These are phyloP conservation scores for Schizosaccharomyces octosporus DNA, from an alignment of 805 yeast species.

Conservation along the genomic window DNA sequence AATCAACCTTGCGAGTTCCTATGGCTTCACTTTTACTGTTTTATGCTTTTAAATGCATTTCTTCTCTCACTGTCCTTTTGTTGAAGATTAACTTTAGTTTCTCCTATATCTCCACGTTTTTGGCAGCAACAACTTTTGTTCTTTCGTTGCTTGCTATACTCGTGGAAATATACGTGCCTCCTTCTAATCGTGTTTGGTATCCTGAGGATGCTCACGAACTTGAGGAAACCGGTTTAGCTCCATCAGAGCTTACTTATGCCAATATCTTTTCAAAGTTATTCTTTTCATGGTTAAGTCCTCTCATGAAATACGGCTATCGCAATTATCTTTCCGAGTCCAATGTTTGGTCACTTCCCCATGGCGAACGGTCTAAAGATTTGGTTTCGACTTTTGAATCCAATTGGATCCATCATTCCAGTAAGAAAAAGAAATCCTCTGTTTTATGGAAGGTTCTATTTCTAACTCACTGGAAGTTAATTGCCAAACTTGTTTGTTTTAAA, in stretches of 20 bases:
- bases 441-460: conserved; percentile 33
- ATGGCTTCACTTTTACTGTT: background rate
- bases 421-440: conserved; percentile 18
- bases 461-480: conserved; percentile 53
- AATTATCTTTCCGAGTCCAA: conserved; percentile 29
- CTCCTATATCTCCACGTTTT: background rate
- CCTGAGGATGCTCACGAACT: background rate
- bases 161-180: background rate
- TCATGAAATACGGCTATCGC: conserved; percentile 56
- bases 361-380: conserved; percentile 33
- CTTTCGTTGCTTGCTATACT: background rate
- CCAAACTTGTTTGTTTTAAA: conserved; percentile 50
- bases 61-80: background rate
- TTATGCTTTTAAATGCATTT: background rate
- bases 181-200: background rate
- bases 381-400: conserved; percentile 24
- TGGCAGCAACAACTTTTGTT: background rate
- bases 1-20: background rate
- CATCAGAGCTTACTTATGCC: conserved; percentile 15
- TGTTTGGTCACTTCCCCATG: conserved; percentile 54
- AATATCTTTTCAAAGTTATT: conserved; percentile 55
- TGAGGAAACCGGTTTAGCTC: background rate
- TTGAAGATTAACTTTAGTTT: background rate
- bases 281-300: conserved; percentile 73
- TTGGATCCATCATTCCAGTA: conserved; percentile 35